Base-by-base conservation (phyloP, 23 red algal species). In the Gracilaria domingensis region DNA sequence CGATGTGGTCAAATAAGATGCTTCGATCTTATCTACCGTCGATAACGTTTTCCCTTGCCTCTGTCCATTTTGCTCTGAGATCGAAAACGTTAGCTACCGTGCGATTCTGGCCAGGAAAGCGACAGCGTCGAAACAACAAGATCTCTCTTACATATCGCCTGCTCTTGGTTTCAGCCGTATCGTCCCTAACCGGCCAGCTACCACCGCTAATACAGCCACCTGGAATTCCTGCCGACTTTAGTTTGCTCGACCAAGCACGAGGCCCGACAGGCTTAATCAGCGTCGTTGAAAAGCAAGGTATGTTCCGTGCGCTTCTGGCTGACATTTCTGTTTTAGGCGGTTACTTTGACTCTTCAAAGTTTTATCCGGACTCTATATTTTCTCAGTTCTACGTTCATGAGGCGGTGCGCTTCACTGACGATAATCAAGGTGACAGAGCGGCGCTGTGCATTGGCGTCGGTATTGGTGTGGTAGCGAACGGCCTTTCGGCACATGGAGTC, bases 371-470 rank as follows among this genome's bases (percentile, higher is more conserved):
- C 54, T 75, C 79, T 45, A 84, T 92, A 21, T 92, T 92, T 37
- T 66, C 66, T 64, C 89, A 92, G 50, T 92, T 92, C 57, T 84
- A 92, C 50, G 89, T 92, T 35, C 89, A 92, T 29, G 89, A 92
- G 49, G 89, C 89, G 21, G 89, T 92, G 12, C 58, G 89, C 24
- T 38, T 92, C n/a, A 40, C 65, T 11, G 72, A 51, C 38, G 21
- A 87, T 12, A 11, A 33, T 36, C 37, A 20, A 8, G 64, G n/a
- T 3, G 34, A 64, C 45, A 69, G 44, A 30, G 20, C 44, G 1
- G 89, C 89, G 14, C 66, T 92, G 45, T 92, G 89, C 64, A 59
- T 92, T 47, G 89, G 89, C 28, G 25, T 92, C 13, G 89, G 89
- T 5, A 77, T 92, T 58, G 89, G 89, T 11, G 79, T 92, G 18